Base-by-base conservation (phyloP, 768 basidiomycete species). In the Suillus cothurnatus region DNA sequence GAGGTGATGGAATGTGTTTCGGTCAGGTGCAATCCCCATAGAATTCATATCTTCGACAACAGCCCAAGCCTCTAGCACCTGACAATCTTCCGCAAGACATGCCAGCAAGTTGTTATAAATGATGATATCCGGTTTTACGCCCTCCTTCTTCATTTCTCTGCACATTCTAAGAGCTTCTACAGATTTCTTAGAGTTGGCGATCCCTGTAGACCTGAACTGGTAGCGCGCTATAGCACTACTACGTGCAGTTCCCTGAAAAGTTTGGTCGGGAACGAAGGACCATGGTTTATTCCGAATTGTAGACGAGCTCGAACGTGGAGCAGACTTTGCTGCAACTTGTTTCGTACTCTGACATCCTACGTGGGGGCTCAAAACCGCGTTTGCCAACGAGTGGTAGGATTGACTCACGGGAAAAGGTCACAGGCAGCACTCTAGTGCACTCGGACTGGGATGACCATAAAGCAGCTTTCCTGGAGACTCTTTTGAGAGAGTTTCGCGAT, bases 41-140 rank as follows among this genome's bases (percentile, higher is more conserved):
- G 79, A 72, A 39, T 81, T 61, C 89, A 93, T 92, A 72, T 93
- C 90, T 41, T 90, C 88, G 34, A 90, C 75, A 62, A 90, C 82
- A 21, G 89, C 90, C 80, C 83, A 84, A 5, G 88, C 83, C 66
- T 91, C 86, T 34, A 82, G 69, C 72, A 78, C 79, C 11, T 81
- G 69, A 6, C 77, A 79, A 43, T 83, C 78, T 8, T 71, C 67
- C 0, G 84, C 80, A 62, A 86, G 80, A 43, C 85, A 81, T 4
- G 77, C 71, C 39, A 93, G 77, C 4, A 94, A 75, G 4, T 78
- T 73, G 66, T 87, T 84, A 72, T 93, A 93, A 0, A 85, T 82
- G 39, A 75, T 68, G 19, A 82, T 41, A 67, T 88, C 82, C 0
- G 92, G 91, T n/a, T 68, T 47, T 14, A 90, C 73, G 23, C 81